Evolutionary conservation across 768 basidiomycete species (phyloP).

Genomic region (Lactarius sanguifluus): DNA sequence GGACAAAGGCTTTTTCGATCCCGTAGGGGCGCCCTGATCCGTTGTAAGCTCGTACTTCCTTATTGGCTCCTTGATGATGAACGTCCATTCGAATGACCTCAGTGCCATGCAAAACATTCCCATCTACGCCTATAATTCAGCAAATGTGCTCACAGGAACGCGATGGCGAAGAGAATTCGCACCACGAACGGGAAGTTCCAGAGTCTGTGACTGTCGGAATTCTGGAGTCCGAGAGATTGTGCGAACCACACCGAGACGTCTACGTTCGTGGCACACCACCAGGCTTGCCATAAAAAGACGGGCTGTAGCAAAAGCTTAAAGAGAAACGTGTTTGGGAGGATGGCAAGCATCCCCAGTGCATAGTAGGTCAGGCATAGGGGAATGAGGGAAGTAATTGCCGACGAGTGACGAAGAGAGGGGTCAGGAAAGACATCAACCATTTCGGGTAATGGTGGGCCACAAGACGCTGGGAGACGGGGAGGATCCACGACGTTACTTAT

Average conservation of each 20-base stretch:
- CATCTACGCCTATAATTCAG: background rate
- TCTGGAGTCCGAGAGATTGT: too few relatives aligned
- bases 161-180: background rate
- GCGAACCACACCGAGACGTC: background rate
- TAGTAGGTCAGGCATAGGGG: constrained; percentile 14
- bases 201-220: too few relatives aligned
- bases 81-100: background rate
- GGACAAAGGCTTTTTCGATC: constrained; percentile 1
- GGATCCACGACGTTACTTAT: too few relatives aligned
- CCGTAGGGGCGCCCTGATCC: background rate
- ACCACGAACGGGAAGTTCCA: constrained; percentile 14
- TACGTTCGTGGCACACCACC: background rate
- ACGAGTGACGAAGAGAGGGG: background rate
- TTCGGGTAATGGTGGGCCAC: background rate
- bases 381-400: background rate
- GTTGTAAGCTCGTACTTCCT: too few relatives aligned
- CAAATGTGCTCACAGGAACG: background rate
- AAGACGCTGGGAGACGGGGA: background rate
- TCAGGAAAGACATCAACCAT: background rate
- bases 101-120: background rate
- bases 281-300: background rate
- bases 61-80: background rate
- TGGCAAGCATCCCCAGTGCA: constrained; percentile 5
- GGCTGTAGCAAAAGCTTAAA: constrained; percentile 13
- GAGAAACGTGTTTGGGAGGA: constrained; percentile 7